phyloP scores from a whole-genome alignment of 495 filamentous ascomycete species.

The Rhypophila decipiens region DNA sequence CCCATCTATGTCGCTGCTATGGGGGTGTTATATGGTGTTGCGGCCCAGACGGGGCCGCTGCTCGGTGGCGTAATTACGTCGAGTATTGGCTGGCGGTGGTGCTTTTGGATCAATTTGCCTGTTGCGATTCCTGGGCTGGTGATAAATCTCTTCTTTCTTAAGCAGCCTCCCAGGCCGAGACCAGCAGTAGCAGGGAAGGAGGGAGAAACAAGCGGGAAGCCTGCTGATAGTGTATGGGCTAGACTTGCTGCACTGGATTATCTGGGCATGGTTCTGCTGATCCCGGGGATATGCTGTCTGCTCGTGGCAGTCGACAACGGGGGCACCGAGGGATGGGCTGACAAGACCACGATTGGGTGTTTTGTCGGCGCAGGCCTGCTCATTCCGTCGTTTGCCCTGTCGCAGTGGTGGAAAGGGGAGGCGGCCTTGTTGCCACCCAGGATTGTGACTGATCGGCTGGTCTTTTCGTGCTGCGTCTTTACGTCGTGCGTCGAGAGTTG shows the following conservation, averaged over 20 bases:
- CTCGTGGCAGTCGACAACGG: background rate
- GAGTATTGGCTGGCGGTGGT: conserved; percentile 49
- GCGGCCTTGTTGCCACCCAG: background rate
- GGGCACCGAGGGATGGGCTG: background rate
- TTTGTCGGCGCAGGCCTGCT: background rate
- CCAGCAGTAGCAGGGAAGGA: too few species aligned
- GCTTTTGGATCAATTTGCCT: conserved; percentile 45
- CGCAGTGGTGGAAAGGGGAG: background rate
- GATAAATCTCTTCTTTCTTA: background rate
- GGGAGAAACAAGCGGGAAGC: too few species aligned
- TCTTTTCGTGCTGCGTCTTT: too few species aligned
- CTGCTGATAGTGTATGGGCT: background rate
- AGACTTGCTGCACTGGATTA: background rate
- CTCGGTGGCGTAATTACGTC: conserved; percentile 47
- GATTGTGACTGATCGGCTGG: background rate
- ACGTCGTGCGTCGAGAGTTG: conserved; percentile 19
- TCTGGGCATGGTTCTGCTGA: background rate
- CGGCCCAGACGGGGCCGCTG: conserved; percentile 61
- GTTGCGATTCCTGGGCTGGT: background rate
- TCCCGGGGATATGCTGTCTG: background rate
- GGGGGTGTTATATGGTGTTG: conserved; percentile 54
- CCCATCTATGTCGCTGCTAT: conserved; percentile 30
- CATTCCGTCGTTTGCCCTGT: background rate
- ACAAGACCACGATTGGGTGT: background rate
- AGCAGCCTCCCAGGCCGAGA: background rate